Percentiles rank a stretch among this genome's conserved stretches.
Conservation (phyloP, 768 basidiomycete genomes). For the Scleroderma citrinum region DNA sequence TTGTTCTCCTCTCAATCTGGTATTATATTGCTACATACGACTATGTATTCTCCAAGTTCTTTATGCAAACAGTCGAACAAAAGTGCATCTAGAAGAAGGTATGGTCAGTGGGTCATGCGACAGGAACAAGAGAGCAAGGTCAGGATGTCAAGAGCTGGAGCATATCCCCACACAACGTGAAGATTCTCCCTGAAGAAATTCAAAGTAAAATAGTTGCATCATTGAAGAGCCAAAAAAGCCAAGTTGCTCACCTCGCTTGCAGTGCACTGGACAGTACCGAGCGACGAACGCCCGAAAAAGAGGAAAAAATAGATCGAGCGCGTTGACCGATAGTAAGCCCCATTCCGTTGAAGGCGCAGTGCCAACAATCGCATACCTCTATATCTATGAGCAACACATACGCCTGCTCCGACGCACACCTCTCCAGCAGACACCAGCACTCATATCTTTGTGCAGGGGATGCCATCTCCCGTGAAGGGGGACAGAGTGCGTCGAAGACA, state of each 20-base stretch:
- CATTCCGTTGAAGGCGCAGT: constrained; percentile 71
- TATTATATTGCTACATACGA: constrained; percentile 8
- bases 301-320: constrained; percentile 47
- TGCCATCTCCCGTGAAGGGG: constrained; percentile 35
- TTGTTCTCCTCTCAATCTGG: neutral
- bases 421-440: constrained; percentile 46
- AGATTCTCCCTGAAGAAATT: constrained; percentile 95
- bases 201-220: constrained; percentile 42
- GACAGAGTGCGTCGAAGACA: constrained; percentile 19
- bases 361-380: constrained; percentile 82
- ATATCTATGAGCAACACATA: constrained; percentile 70
- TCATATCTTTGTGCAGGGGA: constrained; percentile 65
- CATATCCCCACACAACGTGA: constrained; percentile 46
- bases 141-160: constrained; percentile 69
- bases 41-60: neutral
- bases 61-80: neutral
- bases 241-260: constrained; percentile 17
- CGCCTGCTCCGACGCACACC: constrained; percentile 31
- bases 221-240: constrained; percentile 19
- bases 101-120: constrained; percentile 7
- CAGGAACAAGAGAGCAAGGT: neutral
- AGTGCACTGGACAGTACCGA: constrained; percentile 19
- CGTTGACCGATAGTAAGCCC: constrained; percentile 85
- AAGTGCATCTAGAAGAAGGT: neutral
- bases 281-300: constrained; percentile 46